These are phyloP conservation scores for Candida michaelii DNA, from an alignment of 805 yeast species.

Conservation along the genomic window DNA sequence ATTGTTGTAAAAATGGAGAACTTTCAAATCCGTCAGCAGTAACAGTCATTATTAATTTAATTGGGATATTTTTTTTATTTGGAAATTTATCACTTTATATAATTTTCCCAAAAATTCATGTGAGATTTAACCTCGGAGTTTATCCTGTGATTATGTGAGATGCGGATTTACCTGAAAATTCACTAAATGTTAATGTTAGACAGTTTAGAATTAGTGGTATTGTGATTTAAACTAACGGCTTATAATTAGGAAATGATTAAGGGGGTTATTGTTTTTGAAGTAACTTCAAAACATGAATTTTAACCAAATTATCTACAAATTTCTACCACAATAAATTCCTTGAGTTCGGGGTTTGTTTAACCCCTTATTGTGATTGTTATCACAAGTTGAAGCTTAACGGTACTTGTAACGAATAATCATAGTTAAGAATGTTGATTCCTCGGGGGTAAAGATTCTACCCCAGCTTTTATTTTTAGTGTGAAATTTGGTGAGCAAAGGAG, in stretches of 20 bases:
- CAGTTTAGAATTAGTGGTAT: no score
- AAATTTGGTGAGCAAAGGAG: not conserved
- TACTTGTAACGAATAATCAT: not conserved
- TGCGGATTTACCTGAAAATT: no score
- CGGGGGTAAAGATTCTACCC: slow-evolving; percentile 2
- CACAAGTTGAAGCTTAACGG: no score
- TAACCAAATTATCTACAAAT: no score
- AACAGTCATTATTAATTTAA: slow-evolving; percentile 21
- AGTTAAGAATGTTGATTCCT: not conserved
- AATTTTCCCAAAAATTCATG: slow-evolving; percentile 7
- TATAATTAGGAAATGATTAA: no score
- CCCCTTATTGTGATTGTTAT: no score
- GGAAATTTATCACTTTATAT: slow-evolving; percentile 5
- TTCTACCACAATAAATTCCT: no score
- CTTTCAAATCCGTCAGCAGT: slow-evolving; percentile 44
- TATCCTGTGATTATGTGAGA: slow-evolving; percentile 2
- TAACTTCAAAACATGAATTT: no score
- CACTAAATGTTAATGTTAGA: not conserved
- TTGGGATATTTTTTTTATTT: not conserved
- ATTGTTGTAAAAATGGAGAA: slow-evolving; percentile 40
- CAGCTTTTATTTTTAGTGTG: slow-evolving; percentile 3
- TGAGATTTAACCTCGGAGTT: slow-evolving; percentile 9
- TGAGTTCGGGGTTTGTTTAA: no score
- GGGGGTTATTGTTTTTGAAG: no score
- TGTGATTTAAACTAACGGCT: no score